A percentile compares a stretch with the other conserved stretches of the same genome.
Evolutionary conservation across 2,329 filamentous ascomycete genomes (phyloP).

Genomic region (Botrytis paeoniae): DNA sequence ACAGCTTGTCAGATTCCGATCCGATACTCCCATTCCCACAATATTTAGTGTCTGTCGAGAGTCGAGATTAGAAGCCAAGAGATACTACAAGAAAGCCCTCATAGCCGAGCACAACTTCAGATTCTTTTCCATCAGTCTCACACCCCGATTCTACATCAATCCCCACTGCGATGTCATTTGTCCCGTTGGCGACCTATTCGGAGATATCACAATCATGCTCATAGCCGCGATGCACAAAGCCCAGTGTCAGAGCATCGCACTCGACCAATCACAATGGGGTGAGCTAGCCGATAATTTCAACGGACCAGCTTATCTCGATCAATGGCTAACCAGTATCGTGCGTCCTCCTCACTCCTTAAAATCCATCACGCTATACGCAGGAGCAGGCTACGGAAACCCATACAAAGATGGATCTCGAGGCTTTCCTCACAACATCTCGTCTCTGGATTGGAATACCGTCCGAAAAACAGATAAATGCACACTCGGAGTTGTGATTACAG

Average conservation of each 20-base stretch:
- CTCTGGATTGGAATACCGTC: background rate
- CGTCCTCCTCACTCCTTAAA: background rate
- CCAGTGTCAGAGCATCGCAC: background rate
- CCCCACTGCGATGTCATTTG: background rate
- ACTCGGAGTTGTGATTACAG: background rate
- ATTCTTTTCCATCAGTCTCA: background rate
- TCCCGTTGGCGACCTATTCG: background rate
- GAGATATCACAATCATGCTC: background rate
- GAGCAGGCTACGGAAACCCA: background rate
- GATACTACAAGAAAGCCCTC: background rate
- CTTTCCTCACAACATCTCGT: background rate
- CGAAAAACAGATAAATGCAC: background rate
- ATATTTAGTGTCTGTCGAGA: conserved; percentile 5
- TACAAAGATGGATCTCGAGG: background rate
- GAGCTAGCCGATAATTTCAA: background rate
- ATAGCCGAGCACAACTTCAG: background rate
- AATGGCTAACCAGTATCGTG: background rate
- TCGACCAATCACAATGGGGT: background rate
- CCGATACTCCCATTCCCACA: background rate
- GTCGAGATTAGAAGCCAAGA: background rate
- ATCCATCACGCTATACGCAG: background rate
- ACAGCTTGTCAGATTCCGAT: background rate
- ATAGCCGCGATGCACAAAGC: background rate
- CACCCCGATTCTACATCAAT: background rate
- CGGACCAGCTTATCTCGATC: background rate